Conservation (phyloP, 2,329 filamentous ascomycete genomes). For the Trichophyton mentagrophytes region DNA sequence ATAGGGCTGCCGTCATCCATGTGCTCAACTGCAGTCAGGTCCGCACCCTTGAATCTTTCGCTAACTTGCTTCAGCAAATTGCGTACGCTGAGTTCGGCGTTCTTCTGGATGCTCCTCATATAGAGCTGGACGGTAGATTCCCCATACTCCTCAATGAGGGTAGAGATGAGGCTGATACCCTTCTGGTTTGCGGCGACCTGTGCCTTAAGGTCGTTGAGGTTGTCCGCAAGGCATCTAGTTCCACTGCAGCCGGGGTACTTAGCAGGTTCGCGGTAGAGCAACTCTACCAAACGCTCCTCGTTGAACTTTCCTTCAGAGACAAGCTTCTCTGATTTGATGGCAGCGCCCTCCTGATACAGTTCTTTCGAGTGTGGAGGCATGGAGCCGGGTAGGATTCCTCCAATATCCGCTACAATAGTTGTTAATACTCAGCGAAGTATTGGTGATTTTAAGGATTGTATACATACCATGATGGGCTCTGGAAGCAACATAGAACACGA, state of each 20-base stretch:
- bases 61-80: slow-evolving; percentile 55
- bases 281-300: slow-evolving; percentile 55
- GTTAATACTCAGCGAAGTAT: slow-evolving; percentile 7
- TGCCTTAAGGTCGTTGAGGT: slow-evolving; percentile 70
- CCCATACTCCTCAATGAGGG: slow-evolving; percentile 60
- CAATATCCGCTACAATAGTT: slow-evolving; percentile 49
- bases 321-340: slow-evolving; percentile 50
- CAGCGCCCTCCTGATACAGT: slow-evolving; percentile 52
- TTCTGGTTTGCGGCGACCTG: slow-evolving; percentile 74
- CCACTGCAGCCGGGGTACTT: slow-evolving; percentile 60
- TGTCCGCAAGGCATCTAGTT: slow-evolving; percentile 62
- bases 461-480: slow-evolving; percentile 59
- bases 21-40: slow-evolving; percentile 57
- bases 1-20: slow-evolving; percentile 80
- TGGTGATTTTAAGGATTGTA: slow-evolving; percentile 20
- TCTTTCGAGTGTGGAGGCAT: slow-evolving; percentile 65
- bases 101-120: slow-evolving; percentile 66
- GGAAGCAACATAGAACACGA: slow-evolving; percentile 63
- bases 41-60: slow-evolving; percentile 50
- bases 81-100: slow-evolving; percentile 60
- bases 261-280: slow-evolving; percentile 58
- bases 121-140: slow-evolving; percentile 62
- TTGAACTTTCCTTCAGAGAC: slow-evolving; percentile 62
- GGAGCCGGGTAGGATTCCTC: slow-evolving; percentile 61
- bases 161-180: slow-evolving; percentile 59